Percentiles rank a stretch among this genome's conserved stretches.
Conservation (phyloP, 495 filamentous ascomycete species). For the Talaromyces nanjingensis region DNA sequence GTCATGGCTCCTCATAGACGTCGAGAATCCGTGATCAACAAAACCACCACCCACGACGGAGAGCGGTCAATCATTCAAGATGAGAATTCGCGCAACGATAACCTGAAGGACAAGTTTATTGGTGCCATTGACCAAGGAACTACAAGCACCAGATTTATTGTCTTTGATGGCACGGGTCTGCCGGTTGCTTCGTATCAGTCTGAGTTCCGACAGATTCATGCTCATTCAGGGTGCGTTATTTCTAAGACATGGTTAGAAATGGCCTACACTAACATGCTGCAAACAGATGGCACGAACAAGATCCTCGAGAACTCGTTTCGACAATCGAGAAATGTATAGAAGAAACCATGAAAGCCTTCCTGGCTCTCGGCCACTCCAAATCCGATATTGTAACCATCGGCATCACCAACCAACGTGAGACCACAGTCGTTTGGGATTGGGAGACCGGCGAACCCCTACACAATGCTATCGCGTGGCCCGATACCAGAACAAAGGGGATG, state of each 20-base stretch:
- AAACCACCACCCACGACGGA: conserved; percentile 30
- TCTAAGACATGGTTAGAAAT: not conserved
- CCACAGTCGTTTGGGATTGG: conserved; percentile 89
- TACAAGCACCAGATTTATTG: conserved; percentile 84
- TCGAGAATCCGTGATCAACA: conserved; percentile 17
- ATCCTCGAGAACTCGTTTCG: conserved; percentile 67
- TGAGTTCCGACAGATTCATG: conserved; percentile 85
- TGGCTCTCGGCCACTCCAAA: conserved; percentile 56
- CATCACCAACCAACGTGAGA: conserved; percentile 95
- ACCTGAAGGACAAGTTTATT: conserved; percentile 43
- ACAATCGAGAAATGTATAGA: conserved; percentile 84
- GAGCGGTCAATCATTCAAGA: conserved; percentile 37
- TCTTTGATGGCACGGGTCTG: conserved; percentile 74
- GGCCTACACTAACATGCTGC: not conserved
- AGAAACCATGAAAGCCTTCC: conserved; percentile 63
- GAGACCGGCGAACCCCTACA: conserved; percentile 78
- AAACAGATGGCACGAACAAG: conserved; percentile 87
- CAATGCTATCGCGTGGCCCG: conserved; percentile 93
- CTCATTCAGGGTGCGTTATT: conserved; percentile 73
- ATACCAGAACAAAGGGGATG: conserved; percentile 74
- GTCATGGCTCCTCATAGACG: conserved; percentile 5
- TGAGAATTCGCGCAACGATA: conserved; percentile 24
- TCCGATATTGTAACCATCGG: conserved; percentile 73
- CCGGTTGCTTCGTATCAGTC: conserved; percentile 85
- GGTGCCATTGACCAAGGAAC: conserved; percentile 91